Evolutionary conservation across 352 stramenopile genomes (phyloP).

Genomic region (Globisporangium yorkense): DNA sequence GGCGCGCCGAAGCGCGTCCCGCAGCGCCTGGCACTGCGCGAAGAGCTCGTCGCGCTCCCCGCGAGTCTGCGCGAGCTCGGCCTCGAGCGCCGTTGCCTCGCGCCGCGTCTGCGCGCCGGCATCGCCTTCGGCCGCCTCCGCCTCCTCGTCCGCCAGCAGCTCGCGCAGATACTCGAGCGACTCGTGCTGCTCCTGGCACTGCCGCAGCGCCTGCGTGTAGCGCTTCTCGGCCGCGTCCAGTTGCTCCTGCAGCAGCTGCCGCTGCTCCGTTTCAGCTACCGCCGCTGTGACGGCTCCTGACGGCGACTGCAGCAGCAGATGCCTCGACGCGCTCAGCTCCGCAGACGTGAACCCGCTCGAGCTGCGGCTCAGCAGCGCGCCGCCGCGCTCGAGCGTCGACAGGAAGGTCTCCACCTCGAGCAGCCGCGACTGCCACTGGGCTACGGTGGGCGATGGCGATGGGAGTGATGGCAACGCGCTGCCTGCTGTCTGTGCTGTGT

Average conservation of each 20-base stretch:
- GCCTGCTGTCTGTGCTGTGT: background rate
- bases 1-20: conserved; percentile 32
- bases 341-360: background rate
- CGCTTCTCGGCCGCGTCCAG: conserved; percentile 67
- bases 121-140: background rate
- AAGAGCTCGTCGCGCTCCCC: conserved; percentile 62
- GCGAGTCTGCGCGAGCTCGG: conserved; percentile 25
- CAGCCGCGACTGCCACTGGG: conserved; percentile 38
- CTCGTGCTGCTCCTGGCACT: conserved; percentile 58
- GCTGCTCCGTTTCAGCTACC: background rate
- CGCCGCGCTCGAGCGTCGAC: conserved; percentile 15
- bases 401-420: conserved; percentile 54
- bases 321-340: conserved; percentile 1
- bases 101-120: conserved; percentile 9
- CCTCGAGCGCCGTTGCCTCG: conserved; percentile 23
- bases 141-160: conserved; percentile 42
- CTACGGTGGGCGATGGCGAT: background rate
- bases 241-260: conserved; percentile 46
- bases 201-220: conserved; percentile 62
- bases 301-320: background rate
- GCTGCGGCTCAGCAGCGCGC: background rate
- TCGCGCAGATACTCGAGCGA: conserved; percentile 57
- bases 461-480: background rate
- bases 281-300: background rate
- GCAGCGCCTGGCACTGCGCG: conserved; percentile 48